phyloP scores from a whole-genome alignment of 176 grass and related monocot species.

The Juncus effusus region DNA sequence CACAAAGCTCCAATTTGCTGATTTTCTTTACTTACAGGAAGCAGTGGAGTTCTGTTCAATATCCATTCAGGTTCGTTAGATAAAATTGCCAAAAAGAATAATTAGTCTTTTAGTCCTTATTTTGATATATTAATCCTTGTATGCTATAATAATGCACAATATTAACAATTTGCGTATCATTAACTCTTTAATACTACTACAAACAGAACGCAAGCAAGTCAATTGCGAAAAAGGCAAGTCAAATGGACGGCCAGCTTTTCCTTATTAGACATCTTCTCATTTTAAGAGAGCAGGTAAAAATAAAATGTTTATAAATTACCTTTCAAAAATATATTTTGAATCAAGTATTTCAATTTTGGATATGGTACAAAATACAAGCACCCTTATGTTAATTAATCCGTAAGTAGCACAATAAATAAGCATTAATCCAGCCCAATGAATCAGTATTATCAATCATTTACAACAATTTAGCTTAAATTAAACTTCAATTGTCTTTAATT shows the following conservation, averaged over 20 bases:
- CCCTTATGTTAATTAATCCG: too few relatives aligned
- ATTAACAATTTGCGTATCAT: neutral
- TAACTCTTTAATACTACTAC: constrained; percentile 29
- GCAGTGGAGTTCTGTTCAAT: constrained; percentile 88
- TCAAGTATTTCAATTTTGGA: too few relatives aligned
- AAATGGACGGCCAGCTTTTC: constrained; percentile 95
- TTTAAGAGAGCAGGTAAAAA: constrained; percentile 78
- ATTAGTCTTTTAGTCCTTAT: too few relatives aligned
- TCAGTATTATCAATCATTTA: too few relatives aligned
- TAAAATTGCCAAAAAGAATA: too few relatives aligned
- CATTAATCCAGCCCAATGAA: too few relatives aligned
- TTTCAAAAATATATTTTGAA: too few relatives aligned
- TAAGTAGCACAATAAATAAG: too few relatives aligned
- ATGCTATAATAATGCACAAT: too few relatives aligned
- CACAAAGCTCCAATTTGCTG: constrained; percentile 19
- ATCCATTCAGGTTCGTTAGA: constrained; percentile 77
- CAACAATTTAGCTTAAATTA: neutral
- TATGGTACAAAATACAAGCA: too few relatives aligned
- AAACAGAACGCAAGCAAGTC: constrained; percentile 79
- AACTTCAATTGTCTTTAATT: constrained; percentile 9
- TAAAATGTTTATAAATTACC: too few relatives aligned
- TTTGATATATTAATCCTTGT: too few relatives aligned
- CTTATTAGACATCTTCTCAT: constrained; percentile 96
- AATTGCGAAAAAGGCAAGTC: constrained; percentile 72
- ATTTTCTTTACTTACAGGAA: constrained; percentile 58